Evolutionary conservation across 2,329 filamentous ascomycete species (phyloP), one percentile per base, ranked within the genome.

Genomic region (Colletotrichum tofieldiae): DNA sequence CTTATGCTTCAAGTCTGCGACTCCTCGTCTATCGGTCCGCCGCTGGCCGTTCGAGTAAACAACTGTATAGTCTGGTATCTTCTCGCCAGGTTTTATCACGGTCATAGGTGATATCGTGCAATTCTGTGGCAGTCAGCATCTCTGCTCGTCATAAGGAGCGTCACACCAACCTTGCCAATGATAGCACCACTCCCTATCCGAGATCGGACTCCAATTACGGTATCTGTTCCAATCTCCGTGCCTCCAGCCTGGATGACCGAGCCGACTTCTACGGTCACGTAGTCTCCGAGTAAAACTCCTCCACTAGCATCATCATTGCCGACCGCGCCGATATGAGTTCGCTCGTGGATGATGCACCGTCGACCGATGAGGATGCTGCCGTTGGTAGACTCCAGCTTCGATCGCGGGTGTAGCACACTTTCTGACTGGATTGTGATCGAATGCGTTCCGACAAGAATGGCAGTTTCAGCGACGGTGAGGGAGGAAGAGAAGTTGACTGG

Each of bases 361-460:
- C 94, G 91, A 35, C 95, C 95, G 72, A 97, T 89, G 37, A 91
- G 91, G 75, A 98, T 91, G 54, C 94, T 92, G 5, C 94, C 94
- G 63, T 92, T 87, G 69, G 91, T 91, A 11, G 96, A 93, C 77
- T 95, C 93, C 68, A 98, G 88, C 73, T 92, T 91, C 20, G 92
- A 90, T 60, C 95, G 93, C 1, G 96, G 95, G 78, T 98, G 96
- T n/a, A 99, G 84, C 8, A 98, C 89, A 4, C 91, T 92, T 78
- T 94, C 92, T 32, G 93, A 88, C 68, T 92, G 92, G 74, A 98
- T 91, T 55, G 90, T 92, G 74, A 99, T 94, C 1, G 91, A 92
- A 79, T 97, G 89, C 2, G 89, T 91, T 75, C 96, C 96, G 23
- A 86, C 90, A 23, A 93, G 83, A 23, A 89, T 83, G 14, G 91